phyloP scores from a whole-genome alignment of 495 filamentous ascomycete species.

The Penicillium parvum region DNA sequence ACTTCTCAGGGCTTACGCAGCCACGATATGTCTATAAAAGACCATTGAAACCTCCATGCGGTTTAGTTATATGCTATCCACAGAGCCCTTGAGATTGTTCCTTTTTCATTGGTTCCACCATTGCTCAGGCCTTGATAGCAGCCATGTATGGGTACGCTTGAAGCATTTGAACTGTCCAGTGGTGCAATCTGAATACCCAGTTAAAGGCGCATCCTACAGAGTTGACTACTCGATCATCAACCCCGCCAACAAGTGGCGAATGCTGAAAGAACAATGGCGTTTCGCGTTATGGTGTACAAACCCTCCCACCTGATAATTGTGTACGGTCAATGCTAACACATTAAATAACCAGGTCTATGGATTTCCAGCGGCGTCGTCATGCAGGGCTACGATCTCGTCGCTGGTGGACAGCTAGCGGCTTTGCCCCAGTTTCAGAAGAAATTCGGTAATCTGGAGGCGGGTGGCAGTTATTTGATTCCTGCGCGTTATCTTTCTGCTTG shows the following conservation, averaged over 20 bases:
- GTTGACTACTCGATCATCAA: conserved; percentile 19
- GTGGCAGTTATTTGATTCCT: conserved; percentile 13
- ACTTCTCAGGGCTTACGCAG: neutral
- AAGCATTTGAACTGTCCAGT: neutral
- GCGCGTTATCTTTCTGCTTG: conserved; percentile 12
- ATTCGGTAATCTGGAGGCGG: conserved; percentile 12
- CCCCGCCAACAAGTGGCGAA: conserved; percentile 10
- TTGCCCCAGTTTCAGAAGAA: conserved; percentile 14
- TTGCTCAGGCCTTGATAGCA: neutral
- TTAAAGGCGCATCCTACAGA: neutral
- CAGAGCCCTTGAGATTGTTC: neutral
- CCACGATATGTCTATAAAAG: neutral
- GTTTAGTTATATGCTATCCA: no score
- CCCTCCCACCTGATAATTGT: neutral
- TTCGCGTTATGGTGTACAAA: conserved; percentile 17
- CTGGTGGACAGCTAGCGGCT: conserved; percentile 19
- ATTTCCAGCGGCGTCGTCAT: conserved; percentile 20
- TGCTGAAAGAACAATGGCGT: conserved; percentile 14
- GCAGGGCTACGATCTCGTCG: conserved; percentile 22
- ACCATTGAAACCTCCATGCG: neutral
- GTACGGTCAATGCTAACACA: neutral
- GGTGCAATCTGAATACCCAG: neutral
- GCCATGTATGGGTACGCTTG: neutral
- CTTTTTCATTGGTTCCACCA: neutral
- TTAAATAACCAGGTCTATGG: conserved; percentile 14